Evolutionary conservation across 2,329 filamentous ascomycete genomes (phyloP).

Genomic region (Davidsoniella eucalypti): DNA sequence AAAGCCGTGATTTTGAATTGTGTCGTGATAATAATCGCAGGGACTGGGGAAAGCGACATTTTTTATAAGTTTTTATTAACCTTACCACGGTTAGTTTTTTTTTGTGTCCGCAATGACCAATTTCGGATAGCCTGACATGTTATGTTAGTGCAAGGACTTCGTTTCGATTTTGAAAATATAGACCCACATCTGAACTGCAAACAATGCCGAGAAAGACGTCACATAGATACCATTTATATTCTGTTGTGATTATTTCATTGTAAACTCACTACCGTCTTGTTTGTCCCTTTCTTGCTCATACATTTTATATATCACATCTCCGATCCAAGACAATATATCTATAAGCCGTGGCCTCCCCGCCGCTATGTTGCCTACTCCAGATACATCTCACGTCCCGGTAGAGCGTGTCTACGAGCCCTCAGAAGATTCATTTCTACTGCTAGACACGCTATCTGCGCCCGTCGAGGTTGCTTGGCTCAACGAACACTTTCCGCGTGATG

Average conservation of each 20-base stretch:
- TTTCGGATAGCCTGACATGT: too few relatives aligned
- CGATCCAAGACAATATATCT: neutral
- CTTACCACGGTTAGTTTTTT: too few relatives aligned
- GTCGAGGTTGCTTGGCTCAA: slow-evolving; percentile 54
- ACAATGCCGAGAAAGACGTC: neutral
- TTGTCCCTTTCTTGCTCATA: neutral
- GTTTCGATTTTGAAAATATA: too few relatives aligned
- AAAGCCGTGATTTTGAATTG: too few relatives aligned
- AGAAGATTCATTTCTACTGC: slow-evolving; percentile 86
- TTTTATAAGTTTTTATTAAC: too few relatives aligned
- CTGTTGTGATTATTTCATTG: neutral
- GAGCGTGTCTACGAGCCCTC: slow-evolving; percentile 84
- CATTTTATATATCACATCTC: neutral
- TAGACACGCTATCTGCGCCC: slow-evolving; percentile 70
- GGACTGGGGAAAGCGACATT: too few relatives aligned
- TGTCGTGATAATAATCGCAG: too few relatives aligned
- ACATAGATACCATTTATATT: neutral
- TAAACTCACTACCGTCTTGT: neutral
- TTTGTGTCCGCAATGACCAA: too few relatives aligned
- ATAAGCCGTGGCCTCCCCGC: neutral
- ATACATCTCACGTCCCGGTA: slow-evolving; percentile 81
- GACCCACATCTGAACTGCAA: slow-evolving; percentile 1
- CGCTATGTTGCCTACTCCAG: slow-evolving; percentile 78
- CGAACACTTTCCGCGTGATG: slow-evolving; percentile 34
- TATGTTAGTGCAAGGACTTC: too few relatives aligned